These are phyloP conservation scores for Nannochloris sp. DNA, from an alignment of 139 green algal genomes.

Conservation along the genomic window DNA sequence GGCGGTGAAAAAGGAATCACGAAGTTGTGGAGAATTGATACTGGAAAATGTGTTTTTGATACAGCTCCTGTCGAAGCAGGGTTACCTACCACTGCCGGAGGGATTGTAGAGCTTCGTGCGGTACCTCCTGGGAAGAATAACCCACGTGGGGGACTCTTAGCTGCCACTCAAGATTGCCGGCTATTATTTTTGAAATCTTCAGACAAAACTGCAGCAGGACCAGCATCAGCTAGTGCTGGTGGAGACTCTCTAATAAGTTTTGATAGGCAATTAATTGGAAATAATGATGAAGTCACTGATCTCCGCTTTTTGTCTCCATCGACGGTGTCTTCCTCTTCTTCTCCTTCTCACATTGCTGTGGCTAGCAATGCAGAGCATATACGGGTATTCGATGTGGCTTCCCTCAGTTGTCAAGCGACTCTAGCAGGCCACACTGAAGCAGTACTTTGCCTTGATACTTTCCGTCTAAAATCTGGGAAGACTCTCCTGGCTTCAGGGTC, in stretches of 20 bases:
- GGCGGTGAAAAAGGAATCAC: constrained; percentile 71
- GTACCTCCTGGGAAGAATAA: constrained; percentile 24
- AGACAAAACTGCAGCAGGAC: no score
- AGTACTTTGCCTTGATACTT: constrained; percentile 53
- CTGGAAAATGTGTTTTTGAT: constrained; percentile 48
- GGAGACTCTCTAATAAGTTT: constrained; percentile 16
- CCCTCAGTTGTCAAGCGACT: constrained; percentile 41
- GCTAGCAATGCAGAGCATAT: constrained; percentile 73
- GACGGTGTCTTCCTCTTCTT: background rate
- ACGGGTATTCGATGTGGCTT: constrained; percentile 60
- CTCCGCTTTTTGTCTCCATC: constrained; percentile 60
- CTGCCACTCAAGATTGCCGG: constrained; percentile 66
- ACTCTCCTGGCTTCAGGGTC: constrained; percentile 53
- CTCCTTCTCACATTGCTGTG: constrained; percentile 48
- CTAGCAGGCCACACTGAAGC: constrained; percentile 56
- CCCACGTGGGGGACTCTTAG: constrained; percentile 40
- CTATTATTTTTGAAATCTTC: constrained; percentile 41
- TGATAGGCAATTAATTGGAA: constrained; percentile 76
- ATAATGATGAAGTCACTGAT: constrained; percentile 91
- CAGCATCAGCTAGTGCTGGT: constrained; percentile 6
- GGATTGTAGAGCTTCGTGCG: constrained; percentile 49
- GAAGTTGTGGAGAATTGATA: constrained; percentile 65
- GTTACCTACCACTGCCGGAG: constrained; percentile 12
- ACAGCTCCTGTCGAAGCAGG: background rate
- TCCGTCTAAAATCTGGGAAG: background rate